Evolutionary conservation across 2,329 filamentous ascomycete genomes (phyloP).

Genomic region (Aspergillus ochraceoroseus): DNA sequence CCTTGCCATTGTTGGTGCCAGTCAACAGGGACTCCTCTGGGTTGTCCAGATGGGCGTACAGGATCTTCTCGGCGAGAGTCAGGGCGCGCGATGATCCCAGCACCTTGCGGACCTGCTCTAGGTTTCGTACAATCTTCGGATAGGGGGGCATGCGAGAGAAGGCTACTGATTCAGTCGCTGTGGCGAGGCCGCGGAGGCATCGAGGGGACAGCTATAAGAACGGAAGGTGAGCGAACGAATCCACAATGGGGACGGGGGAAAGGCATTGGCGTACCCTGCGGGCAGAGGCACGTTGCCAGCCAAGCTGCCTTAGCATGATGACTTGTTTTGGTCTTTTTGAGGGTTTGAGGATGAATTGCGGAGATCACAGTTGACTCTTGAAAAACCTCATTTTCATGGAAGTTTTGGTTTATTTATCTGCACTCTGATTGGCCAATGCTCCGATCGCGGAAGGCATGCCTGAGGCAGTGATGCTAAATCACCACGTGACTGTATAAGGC

Average conservation of each 20-base stretch:
- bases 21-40: conserved; percentile 80
- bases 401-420: conserved; percentile 15
- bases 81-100: conserved; percentile 61
- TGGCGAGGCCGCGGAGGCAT: conserved; percentile 38
- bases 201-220: conserved; percentile 31
- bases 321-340: conserved; percentile 8
- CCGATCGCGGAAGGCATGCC: conserved; percentile 9
- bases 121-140: conserved; percentile 70
- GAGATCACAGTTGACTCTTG: no score
- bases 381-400: no score
- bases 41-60: conserved; percentile 91
- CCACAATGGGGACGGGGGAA: conserved; percentile 34
- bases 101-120: conserved; percentile 68
- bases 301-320: conserved; percentile 39
- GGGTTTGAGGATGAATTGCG: conserved; percentile 15
- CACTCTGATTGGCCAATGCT: conserved; percentile 12
- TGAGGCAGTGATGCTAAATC: conserved; percentile 1
- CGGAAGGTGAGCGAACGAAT: no score
- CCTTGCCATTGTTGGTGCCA: conserved; percentile 74
- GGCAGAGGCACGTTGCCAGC: conserved; percentile 38
- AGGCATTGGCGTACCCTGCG: conserved; percentile 37
- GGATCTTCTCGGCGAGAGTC: conserved; percentile 94
- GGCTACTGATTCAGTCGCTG: conserved; percentile 24
- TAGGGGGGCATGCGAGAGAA: conserved; percentile 69
- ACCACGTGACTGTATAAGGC: not conserved